Conservation (phyloP, 2,329 filamentous ascomycete genomes). For the Scortechinia acanthostroma region DNA sequence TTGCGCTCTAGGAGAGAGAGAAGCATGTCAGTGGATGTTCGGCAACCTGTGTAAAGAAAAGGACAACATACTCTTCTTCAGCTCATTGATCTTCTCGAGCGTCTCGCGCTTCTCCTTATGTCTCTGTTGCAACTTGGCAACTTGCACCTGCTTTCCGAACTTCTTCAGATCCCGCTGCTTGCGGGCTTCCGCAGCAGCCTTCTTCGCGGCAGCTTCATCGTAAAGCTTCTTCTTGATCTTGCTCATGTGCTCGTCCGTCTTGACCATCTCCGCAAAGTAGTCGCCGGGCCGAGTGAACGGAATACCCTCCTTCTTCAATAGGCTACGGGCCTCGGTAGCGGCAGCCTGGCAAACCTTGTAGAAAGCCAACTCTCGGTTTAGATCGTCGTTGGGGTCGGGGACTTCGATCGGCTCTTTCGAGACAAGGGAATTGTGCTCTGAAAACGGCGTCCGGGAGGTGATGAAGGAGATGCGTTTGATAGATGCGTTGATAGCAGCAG, state of each 20-base stretch:
- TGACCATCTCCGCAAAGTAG: conserved; percentile 99
- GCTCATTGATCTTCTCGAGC: conserved; percentile 84
- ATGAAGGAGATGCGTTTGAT: conserved; percentile 56
- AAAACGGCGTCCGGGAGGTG: conserved; percentile 21
- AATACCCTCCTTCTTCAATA: conserved; percentile 74
- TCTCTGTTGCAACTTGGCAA: conserved; percentile 90
- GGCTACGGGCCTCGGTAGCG: conserved; percentile 63
- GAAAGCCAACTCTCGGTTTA: conserved; percentile 86
- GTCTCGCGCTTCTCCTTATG: conserved; percentile 87
- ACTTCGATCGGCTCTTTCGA: conserved; percentile 61
- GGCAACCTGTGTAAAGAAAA: background rate
- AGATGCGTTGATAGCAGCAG: conserved; percentile 18
- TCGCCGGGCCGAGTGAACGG: conserved; percentile 84
- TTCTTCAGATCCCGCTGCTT: conserved; percentile 95
- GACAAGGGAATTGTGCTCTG: conserved; percentile 65
- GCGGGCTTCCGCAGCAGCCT: conserved; percentile 82
- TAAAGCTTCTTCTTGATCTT: conserved; percentile 89
- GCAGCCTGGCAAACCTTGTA: conserved; percentile 83
- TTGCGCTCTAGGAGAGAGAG: conserved; percentile 78
- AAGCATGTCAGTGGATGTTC: background rate
- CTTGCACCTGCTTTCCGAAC: conserved; percentile 96
- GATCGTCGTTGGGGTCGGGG: conserved; percentile 80
- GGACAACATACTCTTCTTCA: conserved; percentile 80
- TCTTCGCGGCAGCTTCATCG: conserved; percentile 85
- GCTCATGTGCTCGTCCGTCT: conserved; percentile 96